Conservation (phyloP, 257 asterid genomes). For the Solanum stenotomum region DNA sequence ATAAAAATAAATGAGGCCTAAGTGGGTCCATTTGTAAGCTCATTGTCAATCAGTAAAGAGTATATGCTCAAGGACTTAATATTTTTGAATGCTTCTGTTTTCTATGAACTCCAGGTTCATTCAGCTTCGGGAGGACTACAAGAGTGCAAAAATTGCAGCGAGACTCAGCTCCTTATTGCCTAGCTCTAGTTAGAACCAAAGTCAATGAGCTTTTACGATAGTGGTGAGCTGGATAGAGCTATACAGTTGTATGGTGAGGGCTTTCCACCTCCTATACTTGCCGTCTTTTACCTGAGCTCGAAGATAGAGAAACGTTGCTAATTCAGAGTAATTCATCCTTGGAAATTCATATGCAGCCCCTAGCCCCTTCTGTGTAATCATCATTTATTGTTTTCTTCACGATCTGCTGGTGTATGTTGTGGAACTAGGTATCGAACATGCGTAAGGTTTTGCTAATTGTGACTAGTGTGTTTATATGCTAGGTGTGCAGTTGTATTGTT, state of each 20-base stretch:
- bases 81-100: background rate
- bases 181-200: conserved; percentile 9
- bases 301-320: background rate
- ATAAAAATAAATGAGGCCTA: background rate
- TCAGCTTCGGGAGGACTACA: conserved; percentile 94
- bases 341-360: background rate
- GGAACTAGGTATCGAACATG: background rate
- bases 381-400: background rate
- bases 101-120: conserved; percentile 74
- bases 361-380: background rate
- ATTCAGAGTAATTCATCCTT: background rate
- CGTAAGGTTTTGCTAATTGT: background rate
- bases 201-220: background rate
- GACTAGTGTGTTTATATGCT: background rate
- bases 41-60: background rate
- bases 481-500: background rate
- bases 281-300: background rate
- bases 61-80: background rate
- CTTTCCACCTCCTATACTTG: background rate
- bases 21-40: background rate
- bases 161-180: conserved; percentile 68
- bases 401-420: background rate
- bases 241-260: background rate
- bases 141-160: conserved; percentile 91
- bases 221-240: background rate